Conservation (phyloP, 306 rosid genomes). For the Prunus salicina region DNA sequence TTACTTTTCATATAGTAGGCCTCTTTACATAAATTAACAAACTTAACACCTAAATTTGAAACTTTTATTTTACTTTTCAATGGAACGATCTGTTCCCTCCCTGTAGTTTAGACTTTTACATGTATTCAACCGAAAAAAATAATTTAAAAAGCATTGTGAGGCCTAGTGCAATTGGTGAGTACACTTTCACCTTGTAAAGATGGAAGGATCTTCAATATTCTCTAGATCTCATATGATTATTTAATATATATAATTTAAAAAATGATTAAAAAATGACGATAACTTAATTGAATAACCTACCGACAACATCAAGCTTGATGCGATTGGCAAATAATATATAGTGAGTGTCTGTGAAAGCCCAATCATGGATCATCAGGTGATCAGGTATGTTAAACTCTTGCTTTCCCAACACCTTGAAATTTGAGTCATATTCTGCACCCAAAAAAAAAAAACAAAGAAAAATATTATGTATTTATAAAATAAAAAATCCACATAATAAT, state of each 20-base stretch:
- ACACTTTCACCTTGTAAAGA: not conserved
- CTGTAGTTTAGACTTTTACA: too few species aligned
- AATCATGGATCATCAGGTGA: conserved; percentile 93
- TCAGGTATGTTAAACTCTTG: conserved; percentile 67
- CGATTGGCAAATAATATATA: conserved; percentile 84
- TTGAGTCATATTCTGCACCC: conserved; percentile 60
- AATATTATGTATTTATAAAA: not conserved
- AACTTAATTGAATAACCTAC: conserved; percentile 25
- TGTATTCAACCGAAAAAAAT: too few species aligned
- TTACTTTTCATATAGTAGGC: too few species aligned
- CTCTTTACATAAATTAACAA: too few species aligned
- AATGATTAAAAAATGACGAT: not conserved
- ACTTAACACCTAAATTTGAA: too few species aligned
- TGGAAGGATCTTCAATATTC: not conserved
- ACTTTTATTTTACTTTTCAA: too few species aligned
- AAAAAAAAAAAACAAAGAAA: not conserved
- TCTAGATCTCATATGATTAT: not conserved
- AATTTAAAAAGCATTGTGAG: too few species aligned
- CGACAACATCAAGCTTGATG: conserved; percentile 75
- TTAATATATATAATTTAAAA: not conserved
- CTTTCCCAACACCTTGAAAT: conserved; percentile 51
- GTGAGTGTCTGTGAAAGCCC: conserved; percentile 83
- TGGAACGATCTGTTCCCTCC: accelerated
- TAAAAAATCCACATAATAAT: too few species aligned
- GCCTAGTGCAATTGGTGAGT: too few species aligned